A percentile compares a stretch with the other conserved stretches of the same genome.
phyloP scores from a whole-genome alignment of 345 rosid genomes.

The Anacardium occidentale region DNA sequence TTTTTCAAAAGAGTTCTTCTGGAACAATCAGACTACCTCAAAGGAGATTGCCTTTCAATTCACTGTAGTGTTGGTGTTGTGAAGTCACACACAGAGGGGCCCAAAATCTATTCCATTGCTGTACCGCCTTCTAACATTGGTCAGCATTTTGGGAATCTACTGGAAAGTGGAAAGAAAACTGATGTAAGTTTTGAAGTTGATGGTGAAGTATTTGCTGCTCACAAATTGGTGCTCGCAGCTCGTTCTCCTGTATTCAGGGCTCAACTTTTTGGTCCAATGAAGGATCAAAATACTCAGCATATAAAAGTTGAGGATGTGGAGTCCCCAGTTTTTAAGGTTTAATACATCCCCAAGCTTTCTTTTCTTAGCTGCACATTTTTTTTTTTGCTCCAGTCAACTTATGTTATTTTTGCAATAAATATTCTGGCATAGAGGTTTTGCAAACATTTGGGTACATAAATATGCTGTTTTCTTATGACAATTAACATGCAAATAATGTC shows the following conservation, averaged over 20 bases:
- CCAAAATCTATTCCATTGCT: conserved; percentile 43
- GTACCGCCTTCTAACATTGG: conserved; percentile 48
- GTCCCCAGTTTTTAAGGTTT: conserved; percentile 54
- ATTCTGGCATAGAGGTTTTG: neutral
- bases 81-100: conserved; percentile 56
- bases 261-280: conserved; percentile 62
- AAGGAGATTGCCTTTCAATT: conserved; percentile 50
- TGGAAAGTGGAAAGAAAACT: conserved; percentile 46
- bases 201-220: conserved; percentile 50
- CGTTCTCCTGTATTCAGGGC: conserved; percentile 62
- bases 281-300: conserved; percentile 45
- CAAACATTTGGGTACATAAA: neutral
- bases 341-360: neutral
- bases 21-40: conserved; percentile 54
- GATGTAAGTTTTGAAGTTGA: conserved; percentile 58
- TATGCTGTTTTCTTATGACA: neutral
- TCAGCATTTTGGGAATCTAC: conserved; percentile 41
- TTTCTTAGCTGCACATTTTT: neutral
- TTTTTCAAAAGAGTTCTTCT: conserved; percentile 50
- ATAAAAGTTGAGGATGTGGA: conserved; percentile 56
- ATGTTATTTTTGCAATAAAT: neutral
- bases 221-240: conserved; percentile 56
- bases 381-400: neutral
- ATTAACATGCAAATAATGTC: no score
- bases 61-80: conserved; percentile 61